Conservation (phyloP, 169 alveolate species). For the Eimeria sp. region DNA sequence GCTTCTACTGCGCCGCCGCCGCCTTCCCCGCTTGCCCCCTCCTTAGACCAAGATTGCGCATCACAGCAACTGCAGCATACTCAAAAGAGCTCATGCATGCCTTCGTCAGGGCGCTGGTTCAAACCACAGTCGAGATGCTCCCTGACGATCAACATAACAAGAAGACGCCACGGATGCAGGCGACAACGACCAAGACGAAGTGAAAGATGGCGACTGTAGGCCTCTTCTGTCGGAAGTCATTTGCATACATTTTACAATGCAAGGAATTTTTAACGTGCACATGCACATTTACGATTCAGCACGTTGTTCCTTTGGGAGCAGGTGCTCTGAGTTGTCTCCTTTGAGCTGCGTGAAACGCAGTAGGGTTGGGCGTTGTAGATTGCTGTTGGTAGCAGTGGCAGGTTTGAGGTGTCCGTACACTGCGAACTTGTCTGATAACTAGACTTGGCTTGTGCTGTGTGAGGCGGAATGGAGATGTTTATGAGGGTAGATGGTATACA, state of each 20-base stretch:
- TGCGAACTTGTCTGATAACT: neutral
- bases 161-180: conserved; percentile 5
- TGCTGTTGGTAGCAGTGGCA: neutral
- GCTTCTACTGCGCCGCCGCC: conserved; percentile 88
- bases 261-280: neutral
- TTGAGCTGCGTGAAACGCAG: neutral
- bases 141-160: conserved; percentile 76
- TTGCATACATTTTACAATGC: neutral
- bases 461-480: neutral
- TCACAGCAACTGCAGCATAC: conserved; percentile 89
- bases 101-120: conserved; percentile 86
- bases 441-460: conserved; percentile 16
- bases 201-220: neutral
- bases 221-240: neutral
- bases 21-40: conserved; percentile 90
- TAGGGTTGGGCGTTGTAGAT: neutral
- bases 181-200: neutral
- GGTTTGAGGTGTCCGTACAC: conserved; percentile 38
- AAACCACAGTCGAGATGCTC: conserved; percentile 84
- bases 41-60: conserved; percentile 87
- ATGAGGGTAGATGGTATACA: neutral
- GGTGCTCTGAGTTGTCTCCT: neutral
- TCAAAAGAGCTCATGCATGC: conserved; percentile 87
- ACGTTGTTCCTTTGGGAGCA: neutral
- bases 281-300: neutral